phyloP scores from a whole-genome alignment of 2,329 filamentous ascomycete genomes.

The Chaetomium sp. region DNA sequence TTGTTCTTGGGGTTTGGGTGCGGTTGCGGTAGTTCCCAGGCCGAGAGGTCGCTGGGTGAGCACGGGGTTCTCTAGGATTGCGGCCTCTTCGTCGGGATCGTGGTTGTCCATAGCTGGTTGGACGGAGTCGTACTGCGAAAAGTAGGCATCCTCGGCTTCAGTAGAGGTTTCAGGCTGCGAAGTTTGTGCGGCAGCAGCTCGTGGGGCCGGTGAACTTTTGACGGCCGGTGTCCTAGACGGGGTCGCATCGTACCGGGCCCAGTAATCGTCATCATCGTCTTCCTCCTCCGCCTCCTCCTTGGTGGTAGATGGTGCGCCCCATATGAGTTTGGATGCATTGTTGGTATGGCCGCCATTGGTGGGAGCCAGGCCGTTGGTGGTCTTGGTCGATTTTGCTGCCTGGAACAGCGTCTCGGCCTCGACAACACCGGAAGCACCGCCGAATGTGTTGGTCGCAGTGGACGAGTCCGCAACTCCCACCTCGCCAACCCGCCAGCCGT shows the following conservation, averaged over 20 bases:
- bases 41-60: slow-evolving; percentile 34
- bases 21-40: slow-evolving; percentile 23
- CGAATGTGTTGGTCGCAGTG: slow-evolving; percentile 48
- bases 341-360: slow-evolving; percentile 11
- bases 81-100: slow-evolving; percentile 65
- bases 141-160: slow-evolving; percentile 73
- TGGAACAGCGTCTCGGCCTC: slow-evolving; percentile 56
- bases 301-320: slow-evolving; percentile 18
- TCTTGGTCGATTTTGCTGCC: slow-evolving; percentile 16
- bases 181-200: slow-evolving; percentile 26
- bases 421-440: slow-evolving; percentile 43
- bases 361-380: slow-evolving; percentile 5
- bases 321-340: slow-evolving; percentile 7
- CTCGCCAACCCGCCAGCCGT: slow-evolving; percentile 68
- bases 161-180: slow-evolving; percentile 32
- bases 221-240: slow-evolving; percentile 57
- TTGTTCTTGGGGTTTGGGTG: slow-evolving; percentile 21
- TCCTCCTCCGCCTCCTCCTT: slow-evolving; percentile 44
- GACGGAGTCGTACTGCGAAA: slow-evolving; percentile 67
- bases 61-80: slow-evolving; percentile 57
- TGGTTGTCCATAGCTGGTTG: slow-evolving; percentile 76
- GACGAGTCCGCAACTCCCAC: slow-evolving; percentile 50
- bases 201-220: slow-evolving; percentile 57
- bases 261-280: slow-evolving; percentile 64
- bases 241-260: slow-evolving; percentile 70